Evolutionary conservation across 2,329 filamentous ascomycete species (phyloP).

Genomic region (Stromatinia cepivora): DNA sequence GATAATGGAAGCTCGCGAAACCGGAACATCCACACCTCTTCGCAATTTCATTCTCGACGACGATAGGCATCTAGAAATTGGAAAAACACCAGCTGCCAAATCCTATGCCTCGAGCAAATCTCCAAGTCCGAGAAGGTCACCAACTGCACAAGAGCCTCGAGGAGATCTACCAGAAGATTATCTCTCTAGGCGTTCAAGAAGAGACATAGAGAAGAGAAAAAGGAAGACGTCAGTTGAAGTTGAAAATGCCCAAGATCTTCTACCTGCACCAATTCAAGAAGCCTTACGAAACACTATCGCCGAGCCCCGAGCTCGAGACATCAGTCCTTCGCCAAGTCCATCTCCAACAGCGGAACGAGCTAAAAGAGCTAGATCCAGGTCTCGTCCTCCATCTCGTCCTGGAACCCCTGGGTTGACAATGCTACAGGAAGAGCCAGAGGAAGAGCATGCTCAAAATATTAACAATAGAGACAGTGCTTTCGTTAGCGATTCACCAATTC

Average conservation of each 20-base stretch:
- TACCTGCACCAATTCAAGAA: slow-evolving; percentile 22
- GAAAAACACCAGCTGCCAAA: neutral
- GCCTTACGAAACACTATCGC: slow-evolving; percentile 19
- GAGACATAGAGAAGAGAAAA: slow-evolving; percentile 27
- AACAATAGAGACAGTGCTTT: slow-evolving; percentile 53
- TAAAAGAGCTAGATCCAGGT: slow-evolving; percentile 15
- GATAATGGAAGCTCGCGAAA: slow-evolving; percentile 4
- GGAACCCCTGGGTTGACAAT: slow-evolving; percentile 35
- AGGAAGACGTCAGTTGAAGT: slow-evolving; percentile 14
- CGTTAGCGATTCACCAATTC: slow-evolving; percentile 48
- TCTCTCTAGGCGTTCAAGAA: slow-evolving; percentile 26
- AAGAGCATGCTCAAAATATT: slow-evolving; percentile 20
- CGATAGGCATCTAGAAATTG: slow-evolving; percentile 1
- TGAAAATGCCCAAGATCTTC: slow-evolving; percentile 6
- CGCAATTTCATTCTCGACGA: neutral
- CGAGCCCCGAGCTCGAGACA: neutral
- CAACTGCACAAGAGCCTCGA: slow-evolving; percentile 18
- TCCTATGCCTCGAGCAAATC: neutral
- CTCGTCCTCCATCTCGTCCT: slow-evolving; percentile 24
- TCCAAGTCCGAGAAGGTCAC: slow-evolving; percentile 4
- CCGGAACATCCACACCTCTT: neutral
- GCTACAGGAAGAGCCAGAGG: slow-evolving; percentile 35
- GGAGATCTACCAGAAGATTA: slow-evolving; percentile 25
- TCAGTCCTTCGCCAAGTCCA: slow-evolving; percentile 6
- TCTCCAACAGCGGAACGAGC: slow-evolving; percentile 12